These are phyloP conservation scores for Xylaria telfairii DNA, from an alignment of 495 filamentous ascomycete genomes.

Conservation along the genomic window DNA sequence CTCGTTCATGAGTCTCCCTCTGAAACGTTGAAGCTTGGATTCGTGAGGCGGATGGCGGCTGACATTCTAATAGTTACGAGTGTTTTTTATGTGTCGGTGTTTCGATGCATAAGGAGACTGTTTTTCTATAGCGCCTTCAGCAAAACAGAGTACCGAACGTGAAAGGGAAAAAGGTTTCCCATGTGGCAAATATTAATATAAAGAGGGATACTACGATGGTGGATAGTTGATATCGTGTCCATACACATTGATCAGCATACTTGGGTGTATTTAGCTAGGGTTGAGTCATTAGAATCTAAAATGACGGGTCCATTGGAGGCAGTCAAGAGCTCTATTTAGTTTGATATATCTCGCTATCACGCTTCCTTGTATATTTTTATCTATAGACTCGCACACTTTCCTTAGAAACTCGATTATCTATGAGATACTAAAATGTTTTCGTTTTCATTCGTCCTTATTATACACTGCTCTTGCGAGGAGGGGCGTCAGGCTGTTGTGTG, in stretches of 20 bases:
- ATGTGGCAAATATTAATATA: neutral
- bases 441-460: neutral
- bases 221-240: neutral
- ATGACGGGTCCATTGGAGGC: too few relatives aligned
- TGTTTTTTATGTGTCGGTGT: neutral
- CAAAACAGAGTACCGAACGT: too few relatives aligned
- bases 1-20: neutral
- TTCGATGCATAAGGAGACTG: neutral
- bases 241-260: neutral
- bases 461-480: neutral
- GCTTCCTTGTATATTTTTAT: too few relatives aligned
- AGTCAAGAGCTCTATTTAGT: too few relatives aligned
- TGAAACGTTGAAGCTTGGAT: neutral
- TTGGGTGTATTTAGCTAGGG: neutral
- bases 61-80: neutral
- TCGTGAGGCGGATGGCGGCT: neutral
- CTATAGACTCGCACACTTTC: too few relatives aligned
- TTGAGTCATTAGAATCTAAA: too few relatives aligned
- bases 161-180: too few relatives aligned
- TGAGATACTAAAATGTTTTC: neutral
- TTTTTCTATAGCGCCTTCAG: neutral
- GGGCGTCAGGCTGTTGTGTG: neutral
- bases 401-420: neutral
- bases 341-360: too few relatives aligned
- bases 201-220: neutral